These are phyloP conservation scores for Monosporozyma yasuniensis DNA, from an alignment of 805 yeast genomes.

Conservation along the genomic window DNA sequence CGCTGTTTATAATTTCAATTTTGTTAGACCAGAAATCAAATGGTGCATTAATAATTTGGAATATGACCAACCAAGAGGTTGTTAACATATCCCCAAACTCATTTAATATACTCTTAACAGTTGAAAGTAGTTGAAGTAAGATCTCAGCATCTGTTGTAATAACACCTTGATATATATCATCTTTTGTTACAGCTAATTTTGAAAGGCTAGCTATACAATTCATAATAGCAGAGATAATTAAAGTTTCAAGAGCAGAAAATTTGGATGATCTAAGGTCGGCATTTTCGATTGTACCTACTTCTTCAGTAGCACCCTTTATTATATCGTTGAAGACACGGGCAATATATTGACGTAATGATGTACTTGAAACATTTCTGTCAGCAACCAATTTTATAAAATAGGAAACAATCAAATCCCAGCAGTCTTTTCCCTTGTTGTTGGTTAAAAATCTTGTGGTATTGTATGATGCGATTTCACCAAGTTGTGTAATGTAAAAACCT, in stretches of 20 bases:
- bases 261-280: conserved; percentile 9
- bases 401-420: conserved; percentile 41
- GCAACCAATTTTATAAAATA: conserved; percentile 40
- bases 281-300: conserved; percentile 19
- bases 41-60: conserved; percentile 50
- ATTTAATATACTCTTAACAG: conserved; percentile 66
- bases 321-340: conserved; percentile 46
- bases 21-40: conserved; percentile 36
- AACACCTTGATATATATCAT: conserved; percentile 31
- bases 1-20: conserved; percentile 16
- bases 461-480: conserved; percentile 44
- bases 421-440: conserved; percentile 27
- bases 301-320: conserved; percentile 30
- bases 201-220: conserved; percentile 37
- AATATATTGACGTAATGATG: conserved; percentile 40
- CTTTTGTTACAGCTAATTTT: conserved; percentile 18
- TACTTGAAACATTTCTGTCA: conserved; percentile 33
- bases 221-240: conserved; percentile 42
- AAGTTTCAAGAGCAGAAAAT: conserved; percentile 33
- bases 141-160: conserved; percentile 57
- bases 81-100: conserved; percentile 57
- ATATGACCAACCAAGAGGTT: conserved; percentile 67
- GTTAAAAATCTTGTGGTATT: conserved; percentile 44
- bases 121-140: conserved; percentile 49
- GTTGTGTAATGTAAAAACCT: conserved; percentile 43